Conservation (phyloP, 305 asterid species). For the Coffea humblotiana region DNA sequence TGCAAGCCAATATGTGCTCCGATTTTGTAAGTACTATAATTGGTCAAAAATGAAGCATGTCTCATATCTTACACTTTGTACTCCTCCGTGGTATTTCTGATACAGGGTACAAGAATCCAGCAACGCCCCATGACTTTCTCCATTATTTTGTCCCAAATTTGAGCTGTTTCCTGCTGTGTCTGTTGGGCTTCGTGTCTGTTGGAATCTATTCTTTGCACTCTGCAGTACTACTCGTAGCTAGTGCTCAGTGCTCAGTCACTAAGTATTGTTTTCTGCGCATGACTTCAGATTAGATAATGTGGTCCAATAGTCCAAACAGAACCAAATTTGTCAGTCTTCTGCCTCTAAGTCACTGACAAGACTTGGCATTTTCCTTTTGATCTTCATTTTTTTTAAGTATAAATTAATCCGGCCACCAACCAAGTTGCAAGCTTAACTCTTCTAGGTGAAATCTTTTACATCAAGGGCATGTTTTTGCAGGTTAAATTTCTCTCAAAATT, state of each 20-base stretch:
- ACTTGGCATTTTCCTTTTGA: background rate
- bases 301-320: constrained; percentile 17
- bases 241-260: constrained; percentile 12
- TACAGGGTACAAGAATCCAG: constrained; percentile 20
- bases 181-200: constrained; percentile 25
- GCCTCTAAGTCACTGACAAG: constrained; percentile 2
- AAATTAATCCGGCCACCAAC: background rate
- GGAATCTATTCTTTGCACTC: constrained; percentile 25
- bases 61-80: constrained; percentile 13
- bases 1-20: background rate
- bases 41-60: constrained; percentile 35
- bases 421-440: background rate
- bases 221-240: background rate
- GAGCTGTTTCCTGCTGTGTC: background rate
- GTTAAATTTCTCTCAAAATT: no score
- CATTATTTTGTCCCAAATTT: background rate
- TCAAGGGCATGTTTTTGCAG: background rate
- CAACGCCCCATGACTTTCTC: constrained; percentile 25
- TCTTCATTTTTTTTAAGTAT: background rate
- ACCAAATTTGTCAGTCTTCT: background rate
- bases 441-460: background rate
- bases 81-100: constrained; percentile 19
- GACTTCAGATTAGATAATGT: constrained; percentile 14
- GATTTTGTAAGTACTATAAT: background rate
- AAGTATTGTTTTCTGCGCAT: constrained; percentile 44